Evolutionary conservation across 805 yeast species (phyloP).

Genomic region (Candida glaebosa): DNA sequence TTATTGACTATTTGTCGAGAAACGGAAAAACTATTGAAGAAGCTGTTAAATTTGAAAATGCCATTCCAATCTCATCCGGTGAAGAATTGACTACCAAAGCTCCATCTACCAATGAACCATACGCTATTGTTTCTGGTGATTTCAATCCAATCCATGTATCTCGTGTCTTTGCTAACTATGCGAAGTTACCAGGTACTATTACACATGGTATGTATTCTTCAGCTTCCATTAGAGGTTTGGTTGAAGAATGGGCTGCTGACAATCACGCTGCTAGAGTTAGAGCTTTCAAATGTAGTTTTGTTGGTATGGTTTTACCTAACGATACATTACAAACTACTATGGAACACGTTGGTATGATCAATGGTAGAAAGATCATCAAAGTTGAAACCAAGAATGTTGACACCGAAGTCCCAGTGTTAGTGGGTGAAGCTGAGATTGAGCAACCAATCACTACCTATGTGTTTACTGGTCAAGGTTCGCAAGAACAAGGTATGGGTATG

Average conservation of each 20-base stretch:
- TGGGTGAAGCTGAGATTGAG: conserved; percentile 98
- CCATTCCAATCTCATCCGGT: conserved; percentile 75
- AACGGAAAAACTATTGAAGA: conserved; percentile 93
- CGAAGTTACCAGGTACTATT: conserved; percentile 92
- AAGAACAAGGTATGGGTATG: conserved; percentile 99
- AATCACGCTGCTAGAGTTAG: conserved; percentile 94
- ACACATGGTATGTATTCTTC: conserved; percentile 99
- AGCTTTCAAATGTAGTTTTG: conserved; percentile 86
- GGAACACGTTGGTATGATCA: conserved; percentile 98
- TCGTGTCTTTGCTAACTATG: conserved; percentile 90
- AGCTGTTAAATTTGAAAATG: conserved; percentile 84
- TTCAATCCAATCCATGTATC: conserved; percentile 98
- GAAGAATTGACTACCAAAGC: conserved; percentile 68
- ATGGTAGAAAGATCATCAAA: conserved; percentile 95
- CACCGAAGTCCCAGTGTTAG: conserved; percentile 71
- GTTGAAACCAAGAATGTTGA: conserved; percentile 84
- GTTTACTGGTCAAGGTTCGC: conserved; percentile 99
- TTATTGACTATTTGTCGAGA: conserved; percentile 86
- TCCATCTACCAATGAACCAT: conserved; percentile 94
- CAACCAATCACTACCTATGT: conserved; percentile 97
- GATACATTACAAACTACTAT: conserved; percentile 81
- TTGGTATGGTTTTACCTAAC: conserved; percentile 97
- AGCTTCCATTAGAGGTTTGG: conserved; percentile 90
- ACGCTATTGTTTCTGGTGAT: conserved; percentile 97
- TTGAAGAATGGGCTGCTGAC: conserved; percentile 98